Evolutionary conservation across 176 grass and related monocot genomes (phyloP).

Genomic region (Poa annua): DNA sequence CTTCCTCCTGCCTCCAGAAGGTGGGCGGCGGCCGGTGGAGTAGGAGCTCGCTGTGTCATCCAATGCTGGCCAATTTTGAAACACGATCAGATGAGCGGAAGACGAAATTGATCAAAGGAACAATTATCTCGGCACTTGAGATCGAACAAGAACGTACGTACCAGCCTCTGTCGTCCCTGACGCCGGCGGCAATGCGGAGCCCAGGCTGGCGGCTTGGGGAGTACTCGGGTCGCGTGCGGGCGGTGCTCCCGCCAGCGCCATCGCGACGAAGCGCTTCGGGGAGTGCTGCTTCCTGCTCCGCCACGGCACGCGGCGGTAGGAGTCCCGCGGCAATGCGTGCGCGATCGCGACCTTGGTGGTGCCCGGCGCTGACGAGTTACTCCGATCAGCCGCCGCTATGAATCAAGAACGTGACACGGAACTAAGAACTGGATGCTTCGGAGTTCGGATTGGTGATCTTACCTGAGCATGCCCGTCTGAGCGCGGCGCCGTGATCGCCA

Average conservation of each 20-base stretch:
- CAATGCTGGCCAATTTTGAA: neutral
- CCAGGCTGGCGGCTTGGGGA: neutral
- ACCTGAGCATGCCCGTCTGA: conserved; percentile 1
- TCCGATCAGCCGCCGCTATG: neutral
- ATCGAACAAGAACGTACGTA: neutral
- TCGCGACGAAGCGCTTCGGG: conserved; percentile 4
- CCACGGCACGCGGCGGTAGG: neutral
- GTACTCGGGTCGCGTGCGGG: too few relatives aligned
- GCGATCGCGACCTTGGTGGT: neutral
- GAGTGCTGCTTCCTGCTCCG: conserved; percentile 46
- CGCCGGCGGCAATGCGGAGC: neutral
- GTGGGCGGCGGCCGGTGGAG: neutral
- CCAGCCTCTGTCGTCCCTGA: neutral
- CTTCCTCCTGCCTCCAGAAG: conserved; percentile 29
- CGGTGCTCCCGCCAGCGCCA: neutral
- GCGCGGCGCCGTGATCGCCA: neutral
- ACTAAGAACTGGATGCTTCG: neutral
- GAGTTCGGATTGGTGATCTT: neutral
- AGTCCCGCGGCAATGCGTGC: conserved; percentile 14
- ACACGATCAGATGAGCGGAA: neutral
- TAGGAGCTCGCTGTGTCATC: neutral
- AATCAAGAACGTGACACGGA: conserved; percentile 14
- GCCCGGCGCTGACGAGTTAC: conserved; percentile 5
- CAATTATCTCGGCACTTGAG: neutral
- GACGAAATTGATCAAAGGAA: neutral